Evolutionary conservation across 768 basidiomycete species (phyloP), one percentile per base, ranked within the genome.

Genomic region (Tephrocybe sp.): DNA sequence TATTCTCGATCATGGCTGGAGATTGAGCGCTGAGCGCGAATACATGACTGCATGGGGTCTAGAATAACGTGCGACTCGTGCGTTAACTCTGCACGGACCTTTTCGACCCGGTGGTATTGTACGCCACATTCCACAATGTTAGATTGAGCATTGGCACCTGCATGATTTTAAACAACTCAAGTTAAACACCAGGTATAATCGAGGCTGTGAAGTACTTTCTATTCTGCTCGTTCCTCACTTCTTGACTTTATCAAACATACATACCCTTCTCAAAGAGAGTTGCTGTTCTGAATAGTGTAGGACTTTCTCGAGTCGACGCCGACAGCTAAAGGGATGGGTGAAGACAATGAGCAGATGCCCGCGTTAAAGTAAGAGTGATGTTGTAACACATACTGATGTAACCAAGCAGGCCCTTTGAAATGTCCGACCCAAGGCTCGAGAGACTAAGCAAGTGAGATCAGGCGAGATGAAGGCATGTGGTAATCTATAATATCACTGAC

Each of bases 361-460:
- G 15, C 4, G 15, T 36, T 9, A 10, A 15, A 7, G 4, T 8
- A 10, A 36, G 15, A 4, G 15, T 36, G 4, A n/a, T 4, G 15
- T 36, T 36, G 34, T 36, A n/a, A 15, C 18, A 57, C 62, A 44
- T 47, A 64, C 62, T 65, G 53, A 64, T 64, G 34, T 62, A 65
- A 3, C 62, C 65, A 18, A 62, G 53, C 14, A 67, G 34, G n/a
- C 65, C 64, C 2, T 53, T 45, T 23, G 45, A 28, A n/a, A 63
- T 11, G 24, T 51, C 24, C 11, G 53, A 43, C 20, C 60, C 53
- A 10, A 61, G 38, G 12, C 24, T 14, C 28, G 57, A 17, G 51
- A 59, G 50, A n/a, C 58, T 49, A 21, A 2, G 14, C 18, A 48
- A 28, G 25, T 4, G 4, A 2, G 33, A 32, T 34, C 7, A 15